These are phyloP conservation scores for Alternaria atra DNA, from an alignment of 2,329 filamentous ascomycete species.

Conservation along the genomic window DNA sequence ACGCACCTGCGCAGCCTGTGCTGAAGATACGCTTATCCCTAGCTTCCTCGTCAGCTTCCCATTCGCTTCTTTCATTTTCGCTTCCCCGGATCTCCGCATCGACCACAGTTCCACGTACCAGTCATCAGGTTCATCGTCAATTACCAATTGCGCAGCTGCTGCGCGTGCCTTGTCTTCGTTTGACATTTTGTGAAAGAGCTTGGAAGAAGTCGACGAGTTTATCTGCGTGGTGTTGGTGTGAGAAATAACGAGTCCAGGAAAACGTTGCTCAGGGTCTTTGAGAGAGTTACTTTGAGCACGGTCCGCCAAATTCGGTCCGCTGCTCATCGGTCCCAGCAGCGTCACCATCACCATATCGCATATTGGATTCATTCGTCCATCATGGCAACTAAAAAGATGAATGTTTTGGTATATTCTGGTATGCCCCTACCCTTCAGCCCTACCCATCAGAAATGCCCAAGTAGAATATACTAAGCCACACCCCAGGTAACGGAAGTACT, in stretches of 20 bases:
- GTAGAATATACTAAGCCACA: background rate
- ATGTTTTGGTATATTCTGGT: constrained; percentile 94
- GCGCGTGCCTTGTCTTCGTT: constrained; percentile 60
- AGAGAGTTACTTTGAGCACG: constrained; percentile 28
- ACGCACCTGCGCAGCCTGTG: constrained; percentile 85
- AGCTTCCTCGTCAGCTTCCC: constrained; percentile 27
- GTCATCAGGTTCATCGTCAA: constrained; percentile 92
- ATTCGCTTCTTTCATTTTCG: constrained; percentile 13
- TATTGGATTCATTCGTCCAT: background rate
- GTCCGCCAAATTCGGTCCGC: constrained; percentile 42
- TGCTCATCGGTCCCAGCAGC: background rate
- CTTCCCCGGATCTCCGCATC: constrained; percentile 15
- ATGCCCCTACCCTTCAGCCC: constrained; percentile 29
- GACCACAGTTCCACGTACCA: constrained; percentile 69
- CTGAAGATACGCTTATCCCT: constrained; percentile 99
- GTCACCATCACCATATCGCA: constrained; percentile 28
- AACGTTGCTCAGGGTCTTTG: background rate
- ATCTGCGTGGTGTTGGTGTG: too few species aligned
- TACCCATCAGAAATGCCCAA: too few species aligned
- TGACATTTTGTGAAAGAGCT: constrained; percentile 57
- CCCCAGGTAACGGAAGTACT: constrained; percentile 80
- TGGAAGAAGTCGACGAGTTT: constrained; percentile 7
- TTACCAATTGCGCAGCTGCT: constrained; percentile 55
- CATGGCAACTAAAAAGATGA: constrained; percentile 78
- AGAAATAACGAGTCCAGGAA: too few species aligned